phyloP scores from a whole-genome alignment of 2,329 filamentous ascomycete genomes.

The Pseudogymnoascus pannorum region DNA sequence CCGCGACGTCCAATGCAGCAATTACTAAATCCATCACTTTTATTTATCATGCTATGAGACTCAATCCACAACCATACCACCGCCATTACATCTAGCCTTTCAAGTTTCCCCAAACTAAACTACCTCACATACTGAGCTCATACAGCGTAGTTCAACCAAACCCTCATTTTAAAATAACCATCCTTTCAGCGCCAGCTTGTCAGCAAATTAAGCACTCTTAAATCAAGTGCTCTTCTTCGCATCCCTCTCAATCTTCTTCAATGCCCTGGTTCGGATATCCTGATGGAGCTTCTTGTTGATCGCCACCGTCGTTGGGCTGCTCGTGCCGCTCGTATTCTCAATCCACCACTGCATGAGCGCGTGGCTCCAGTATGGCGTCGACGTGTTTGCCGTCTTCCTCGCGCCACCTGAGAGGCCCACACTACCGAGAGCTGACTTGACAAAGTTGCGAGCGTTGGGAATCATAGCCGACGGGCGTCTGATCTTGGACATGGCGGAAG shows the following conservation, averaged over 20 bases:
- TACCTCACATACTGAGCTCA: neutral
- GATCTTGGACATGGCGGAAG: slow-evolving; percentile 95
- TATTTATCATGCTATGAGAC: neutral
- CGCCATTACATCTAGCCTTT: neutral
- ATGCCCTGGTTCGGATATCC: slow-evolving; percentile 57
- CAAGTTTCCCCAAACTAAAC: neutral
- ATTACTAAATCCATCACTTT: neutral
- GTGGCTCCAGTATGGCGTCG: slow-evolving; percentile 91
- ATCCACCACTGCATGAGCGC: slow-evolving; percentile 81
- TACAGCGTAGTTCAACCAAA: neutral
- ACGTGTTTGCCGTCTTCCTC: slow-evolving; percentile 73
- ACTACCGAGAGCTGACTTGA: slow-evolving; percentile 69
- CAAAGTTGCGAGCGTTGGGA: slow-evolving; percentile 76
- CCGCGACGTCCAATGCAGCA: neutral
- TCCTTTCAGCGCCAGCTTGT: neutral
- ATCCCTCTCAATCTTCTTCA: slow-evolving; percentile 65
- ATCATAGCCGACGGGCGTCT: slow-evolving; percentile 69
- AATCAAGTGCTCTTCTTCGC: slow-evolving; percentile 40
- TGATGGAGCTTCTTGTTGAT: slow-evolving; percentile 62
- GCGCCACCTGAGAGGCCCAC: slow-evolving; percentile 71
- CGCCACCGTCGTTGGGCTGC: slow-evolving; percentile 47
- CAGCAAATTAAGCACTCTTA: neutral
- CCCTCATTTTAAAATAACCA: neutral
- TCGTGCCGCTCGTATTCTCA: slow-evolving; percentile 50
- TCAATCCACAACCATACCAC: neutral